phyloP scores from a whole-genome alignment of 2,329 filamentous ascomycete genomes.

The Leptosphaerulina australis region DNA sequence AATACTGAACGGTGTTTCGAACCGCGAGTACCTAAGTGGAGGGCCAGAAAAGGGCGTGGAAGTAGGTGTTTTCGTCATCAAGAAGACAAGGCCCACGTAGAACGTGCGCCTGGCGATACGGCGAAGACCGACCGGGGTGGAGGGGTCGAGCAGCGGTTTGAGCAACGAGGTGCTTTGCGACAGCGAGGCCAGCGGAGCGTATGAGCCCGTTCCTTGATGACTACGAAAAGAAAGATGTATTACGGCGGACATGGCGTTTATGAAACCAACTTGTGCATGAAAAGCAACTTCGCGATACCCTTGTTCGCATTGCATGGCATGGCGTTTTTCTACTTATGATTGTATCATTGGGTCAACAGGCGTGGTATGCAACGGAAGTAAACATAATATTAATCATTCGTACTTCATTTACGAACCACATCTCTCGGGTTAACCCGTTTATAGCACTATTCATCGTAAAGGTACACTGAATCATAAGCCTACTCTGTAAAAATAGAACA shows the following conservation, averaged over 20 bases:
- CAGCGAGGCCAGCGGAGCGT: neutral
- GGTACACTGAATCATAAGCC: too few species aligned
- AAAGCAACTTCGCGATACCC: conserved; percentile 19
- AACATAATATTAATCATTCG: conserved; percentile 10
- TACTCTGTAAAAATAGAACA: too few species aligned
- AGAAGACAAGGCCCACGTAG: conserved; percentile 29
- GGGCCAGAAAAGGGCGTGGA: conserved; percentile 54
- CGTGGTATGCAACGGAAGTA: conserved; percentile 2
- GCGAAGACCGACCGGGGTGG: neutral
- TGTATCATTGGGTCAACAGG: neutral
- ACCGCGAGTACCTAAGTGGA: conserved; percentile 54
- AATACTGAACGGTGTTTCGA: conserved; percentile 64
- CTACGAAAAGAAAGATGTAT: neutral
- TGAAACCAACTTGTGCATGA: conserved; percentile 11
- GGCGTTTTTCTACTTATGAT: conserved; percentile 11
- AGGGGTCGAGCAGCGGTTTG: neutral
- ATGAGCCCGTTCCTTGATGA: neutral
- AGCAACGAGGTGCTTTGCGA: neutral
- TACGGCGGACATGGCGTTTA: conserved; percentile 11
- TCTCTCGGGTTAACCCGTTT: too few species aligned
- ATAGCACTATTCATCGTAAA: too few species aligned
- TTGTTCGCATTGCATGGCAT: conserved; percentile 21
- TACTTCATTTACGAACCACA: too few species aligned
- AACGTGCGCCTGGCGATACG: conserved; percentile 4
- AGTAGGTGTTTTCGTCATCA: conserved; percentile 56